Evolutionary conservation across 176 grass and related monocot species (phyloP).

Genomic region (Phoenix dactylifera): DNA sequence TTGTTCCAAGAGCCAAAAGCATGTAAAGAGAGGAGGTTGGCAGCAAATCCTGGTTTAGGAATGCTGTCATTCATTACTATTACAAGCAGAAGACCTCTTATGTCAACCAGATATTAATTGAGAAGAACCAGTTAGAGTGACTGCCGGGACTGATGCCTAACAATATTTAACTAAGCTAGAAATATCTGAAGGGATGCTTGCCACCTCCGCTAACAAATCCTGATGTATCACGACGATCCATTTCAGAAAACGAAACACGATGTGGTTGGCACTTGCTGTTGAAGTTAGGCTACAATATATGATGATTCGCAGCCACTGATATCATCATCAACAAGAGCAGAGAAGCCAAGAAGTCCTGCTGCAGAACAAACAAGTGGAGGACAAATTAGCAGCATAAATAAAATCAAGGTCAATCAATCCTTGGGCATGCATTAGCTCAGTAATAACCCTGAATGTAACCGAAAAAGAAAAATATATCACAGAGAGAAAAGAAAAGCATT

Average conservation of each 20-base stretch:
- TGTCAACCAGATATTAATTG: slow-evolving; percentile 34
- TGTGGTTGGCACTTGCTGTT: neutral
- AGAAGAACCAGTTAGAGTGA: slow-evolving; percentile 48
- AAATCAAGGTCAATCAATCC: no score
- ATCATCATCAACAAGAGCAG: no score
- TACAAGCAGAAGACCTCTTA: slow-evolving; percentile 8
- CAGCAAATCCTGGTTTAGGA: slow-evolving; percentile 27
- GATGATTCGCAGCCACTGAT: no score
- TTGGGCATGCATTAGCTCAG: no score
- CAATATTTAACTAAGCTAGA: slow-evolving; percentile 36
- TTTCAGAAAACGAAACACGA: slow-evolving; percentile 20
- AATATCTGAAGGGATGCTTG: slow-evolving; percentile 22
- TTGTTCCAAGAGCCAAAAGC: slow-evolving; percentile 21
- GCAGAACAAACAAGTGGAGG: no score
- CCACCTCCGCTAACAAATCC: slow-evolving; percentile 97
- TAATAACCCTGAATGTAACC: no score
- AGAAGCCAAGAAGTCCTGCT: no score
- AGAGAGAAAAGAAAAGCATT: no score
- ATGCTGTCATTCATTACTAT: slow-evolving; percentile 45
- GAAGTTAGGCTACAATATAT: neutral
- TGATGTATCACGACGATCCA: slow-evolving; percentile 75
- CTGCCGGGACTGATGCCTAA: slow-evolving; percentile 45
- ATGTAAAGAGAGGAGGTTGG: slow-evolving; percentile 18
- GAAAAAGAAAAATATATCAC: no score
- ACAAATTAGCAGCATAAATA: no score